These are phyloP conservation scores for Groenewaldozyma salmanticensis DNA, from an alignment of 805 yeast species.

Conservation along the genomic window DNA sequence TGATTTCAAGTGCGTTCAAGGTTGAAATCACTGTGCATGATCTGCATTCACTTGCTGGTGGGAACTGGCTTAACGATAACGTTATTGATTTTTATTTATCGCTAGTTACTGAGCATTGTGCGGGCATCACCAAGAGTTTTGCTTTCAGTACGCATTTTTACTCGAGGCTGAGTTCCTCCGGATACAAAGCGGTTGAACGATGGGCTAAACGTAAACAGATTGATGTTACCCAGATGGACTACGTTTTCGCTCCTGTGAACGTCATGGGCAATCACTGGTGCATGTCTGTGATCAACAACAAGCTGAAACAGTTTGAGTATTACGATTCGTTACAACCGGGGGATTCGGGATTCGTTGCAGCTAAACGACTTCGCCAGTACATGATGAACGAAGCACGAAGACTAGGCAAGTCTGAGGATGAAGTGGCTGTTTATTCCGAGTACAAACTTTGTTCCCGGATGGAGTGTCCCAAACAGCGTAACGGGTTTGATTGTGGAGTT, in stretches of 20 bases:
- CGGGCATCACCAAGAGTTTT: constrained; percentile 34
- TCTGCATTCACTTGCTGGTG: constrained; percentile 56
- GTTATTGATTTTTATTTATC: constrained; percentile 75
- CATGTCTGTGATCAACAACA: constrained; percentile 64
- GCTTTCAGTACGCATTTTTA: constrained; percentile 86
- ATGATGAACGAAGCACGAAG: constrained; percentile 59
- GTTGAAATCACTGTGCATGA: constrained; percentile 62
- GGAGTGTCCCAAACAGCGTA: constrained; percentile 73
- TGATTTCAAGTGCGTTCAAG: constrained; percentile 7
- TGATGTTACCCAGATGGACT: constrained; percentile 52
- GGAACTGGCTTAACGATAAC: constrained; percentile 84
- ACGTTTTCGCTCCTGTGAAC: constrained; percentile 79
- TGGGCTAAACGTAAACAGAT: constrained; percentile 77
- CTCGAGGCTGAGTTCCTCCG: constrained; percentile 56
- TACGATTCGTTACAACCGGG: constrained; percentile 60
- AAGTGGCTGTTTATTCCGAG: constrained; percentile 24
- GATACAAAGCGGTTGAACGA: constrained; percentile 69
- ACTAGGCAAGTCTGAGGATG: constrained; percentile 28
- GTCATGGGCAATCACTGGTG: constrained; percentile 86
- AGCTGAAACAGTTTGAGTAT: constrained; percentile 48
- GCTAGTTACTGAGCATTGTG: constrained; percentile 37
- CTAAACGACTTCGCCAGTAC: constrained; percentile 47
- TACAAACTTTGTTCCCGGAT: constrained; percentile 15
- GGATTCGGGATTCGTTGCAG: constrained; percentile 29
- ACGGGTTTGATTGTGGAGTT: constrained; percentile 94